Conservation (phyloP, 257 asterid genomes). For the Schizonepeta tenuifolia region DNA sequence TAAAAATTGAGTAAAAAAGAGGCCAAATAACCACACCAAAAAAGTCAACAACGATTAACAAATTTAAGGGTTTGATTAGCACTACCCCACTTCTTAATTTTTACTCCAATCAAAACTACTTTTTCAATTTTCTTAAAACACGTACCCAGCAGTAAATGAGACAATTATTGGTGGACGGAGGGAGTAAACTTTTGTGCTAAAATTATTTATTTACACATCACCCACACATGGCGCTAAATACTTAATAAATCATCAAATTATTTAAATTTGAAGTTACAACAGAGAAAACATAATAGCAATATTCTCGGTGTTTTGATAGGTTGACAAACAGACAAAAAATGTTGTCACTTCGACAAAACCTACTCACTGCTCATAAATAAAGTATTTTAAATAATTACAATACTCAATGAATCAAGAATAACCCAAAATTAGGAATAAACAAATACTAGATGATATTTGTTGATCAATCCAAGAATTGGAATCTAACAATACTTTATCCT, state of each 20-base stretch:
- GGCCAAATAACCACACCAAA: too few relatives aligned
- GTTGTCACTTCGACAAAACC: slow-evolving; percentile 64
- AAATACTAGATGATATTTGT: neutral
- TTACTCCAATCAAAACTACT: too few relatives aligned
- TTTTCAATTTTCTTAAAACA: too few relatives aligned
- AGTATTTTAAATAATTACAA: slow-evolving; percentile 1
- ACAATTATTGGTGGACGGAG: too few relatives aligned
- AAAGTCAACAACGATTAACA: too few relatives aligned
- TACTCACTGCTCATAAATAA: slow-evolving; percentile 29
- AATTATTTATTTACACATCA: slow-evolving; percentile 8
- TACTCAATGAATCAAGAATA: slow-evolving; percentile 38
- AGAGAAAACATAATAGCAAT: slow-evolving; percentile 52
- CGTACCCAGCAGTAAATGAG: too few relatives aligned
- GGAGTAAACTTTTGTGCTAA: too few relatives aligned
- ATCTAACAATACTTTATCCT: slow-evolving; percentile 8
- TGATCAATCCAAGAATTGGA: slow-evolving; percentile 36
- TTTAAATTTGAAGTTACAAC: neutral
- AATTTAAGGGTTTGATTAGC: too few relatives aligned
- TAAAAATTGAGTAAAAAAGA: too few relatives aligned
- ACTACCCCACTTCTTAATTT: too few relatives aligned
- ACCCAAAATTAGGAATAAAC: slow-evolving; percentile 34
- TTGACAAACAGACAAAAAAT: slow-evolving; percentile 63
- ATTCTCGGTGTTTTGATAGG: slow-evolving; percentile 71
- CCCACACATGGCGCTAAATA: slow-evolving; percentile 28
- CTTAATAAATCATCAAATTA: slow-evolving; percentile 9